Conservation (phyloP, 345 rosid species). For the Brassica rapa region DNA sequence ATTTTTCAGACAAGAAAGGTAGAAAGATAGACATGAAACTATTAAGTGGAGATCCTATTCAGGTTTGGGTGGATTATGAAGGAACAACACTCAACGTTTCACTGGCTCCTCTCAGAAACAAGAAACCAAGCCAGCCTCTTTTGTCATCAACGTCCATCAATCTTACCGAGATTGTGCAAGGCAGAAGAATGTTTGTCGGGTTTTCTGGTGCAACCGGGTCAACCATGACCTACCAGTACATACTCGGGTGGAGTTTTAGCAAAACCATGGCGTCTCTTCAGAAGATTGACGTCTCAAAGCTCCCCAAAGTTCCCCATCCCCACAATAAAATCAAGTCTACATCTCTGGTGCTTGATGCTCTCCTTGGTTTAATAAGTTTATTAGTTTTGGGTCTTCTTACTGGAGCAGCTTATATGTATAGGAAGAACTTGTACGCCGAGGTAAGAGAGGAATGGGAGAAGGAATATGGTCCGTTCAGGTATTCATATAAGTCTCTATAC, state of each 20-base stretch:
- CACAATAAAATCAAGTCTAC: constrained; percentile 8
- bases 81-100: constrained; percentile 49
- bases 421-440: constrained; percentile 55
- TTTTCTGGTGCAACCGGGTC: constrained; percentile 62
- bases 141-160: constrained; percentile 44
- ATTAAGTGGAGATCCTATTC: constrained; percentile 48
- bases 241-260: constrained; percentile 73
- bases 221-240: constrained; percentile 42
- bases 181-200: constrained; percentile 53
- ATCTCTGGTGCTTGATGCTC: constrained; percentile 29
- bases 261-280: constrained; percentile 43
- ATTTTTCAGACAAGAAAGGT: constrained; percentile 36
- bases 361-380: constrained; percentile 30
- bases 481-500: constrained; percentile 56
- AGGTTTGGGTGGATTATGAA: constrained; percentile 66
- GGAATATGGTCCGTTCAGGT: constrained; percentile 56
- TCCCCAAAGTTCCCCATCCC: constrained; percentile 47
- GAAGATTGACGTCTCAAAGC: constrained; percentile 34
- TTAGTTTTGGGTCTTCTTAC: constrained; percentile 24
- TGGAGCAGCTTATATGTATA: constrained; percentile 33
- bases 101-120: constrained; percentile 41
- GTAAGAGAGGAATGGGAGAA: constrained; percentile 66
- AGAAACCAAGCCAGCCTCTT: constrained; percentile 53
- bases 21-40: constrained; percentile 40
- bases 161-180: constrained; percentile 48